Evolutionary conservation across 2,329 filamentous ascomycete species (phyloP), one percentile per base, ranked within the genome.

Genomic region (Pseudophaeomoniella oleicola): DNA sequence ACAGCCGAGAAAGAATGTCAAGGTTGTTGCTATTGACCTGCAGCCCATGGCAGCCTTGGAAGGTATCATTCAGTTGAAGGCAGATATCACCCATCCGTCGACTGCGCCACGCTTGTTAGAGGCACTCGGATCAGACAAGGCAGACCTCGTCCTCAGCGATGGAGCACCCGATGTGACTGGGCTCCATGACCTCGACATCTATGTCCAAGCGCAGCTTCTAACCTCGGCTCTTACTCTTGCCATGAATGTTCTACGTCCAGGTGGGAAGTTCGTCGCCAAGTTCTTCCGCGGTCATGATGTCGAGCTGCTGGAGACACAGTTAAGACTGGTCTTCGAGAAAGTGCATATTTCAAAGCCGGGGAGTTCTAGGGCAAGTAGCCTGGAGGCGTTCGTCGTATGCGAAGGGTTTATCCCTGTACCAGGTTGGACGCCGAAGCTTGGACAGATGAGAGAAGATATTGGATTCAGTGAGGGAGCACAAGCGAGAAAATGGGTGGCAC

Each of bases 341-440:
- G 90, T 98, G 30, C 74, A 84, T 15, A 85, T 96, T 12, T 87
- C 90, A 10, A 98, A 98, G 63, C 90, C 90, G 2, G 69, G 90
- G 37, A 93, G 85, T 44, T 94, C 85, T 51, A 73, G 90, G n/a
- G 90, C 88, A 2, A 96, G 88, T 58, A 94, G 86, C 58, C 78
- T 98, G 14, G 90, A 98, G 57, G 88, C 90, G 0, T 98, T 98
- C 48, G 83, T 98, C 33, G 88, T 98, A 12, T 94, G 90, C 55
- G 72, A 92, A 48, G 83, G 86, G 42, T 98, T 96, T 54, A 87
- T 85, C 3, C 87, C 88, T 0, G 38, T 47, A 14, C 31, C 40
- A n/a, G 44, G 42, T 19, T 48, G 46, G 44, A 46, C 42, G 13
- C 46, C 46, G 5, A 44, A 43, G 13, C 30, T 48, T 9, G 45